Evolutionary conservation across 2,329 filamentous ascomycete species (phyloP).

Genomic region (Botrytis fragariae): DNA sequence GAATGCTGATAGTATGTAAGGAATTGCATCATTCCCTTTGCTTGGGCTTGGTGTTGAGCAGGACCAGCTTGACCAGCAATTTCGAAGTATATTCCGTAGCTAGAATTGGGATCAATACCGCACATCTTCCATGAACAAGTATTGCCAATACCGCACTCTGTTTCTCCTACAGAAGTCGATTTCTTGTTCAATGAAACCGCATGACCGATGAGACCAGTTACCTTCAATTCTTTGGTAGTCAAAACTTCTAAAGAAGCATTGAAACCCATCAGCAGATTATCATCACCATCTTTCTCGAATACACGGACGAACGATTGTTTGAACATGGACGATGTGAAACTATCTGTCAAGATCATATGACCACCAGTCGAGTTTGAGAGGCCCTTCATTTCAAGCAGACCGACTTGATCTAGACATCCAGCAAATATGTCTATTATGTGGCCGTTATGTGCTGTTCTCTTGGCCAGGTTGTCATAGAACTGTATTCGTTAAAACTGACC

Average conservation of each 20-base stretch:
- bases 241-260: conserved; percentile 94
- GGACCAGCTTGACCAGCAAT: conserved; percentile 92
- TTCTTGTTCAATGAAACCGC: conserved; percentile 98
- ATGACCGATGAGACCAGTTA: conserved; percentile 94
- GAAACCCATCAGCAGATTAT: conserved; percentile 96
- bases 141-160: conserved; percentile 96
- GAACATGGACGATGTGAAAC: conserved; percentile 98
- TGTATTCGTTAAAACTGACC: conserved; percentile 40
- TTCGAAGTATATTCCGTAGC: conserved; percentile 96
- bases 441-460: conserved; percentile 91
- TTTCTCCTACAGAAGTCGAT: conserved; percentile 93
- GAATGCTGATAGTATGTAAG: conserved; percentile 98
- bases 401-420: conserved; percentile 95
- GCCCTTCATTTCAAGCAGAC: conserved; percentile 96
- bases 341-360: conserved; percentile 97
- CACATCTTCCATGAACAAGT: conserved; percentile 99
- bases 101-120: conserved; percentile 88
- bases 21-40: conserved; percentile 97
- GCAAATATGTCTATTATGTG: conserved; percentile 98
- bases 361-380: conserved; percentile 94
- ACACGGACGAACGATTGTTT: conserved; percentile 97
- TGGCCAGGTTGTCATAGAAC: conserved; percentile 94
- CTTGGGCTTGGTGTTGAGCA: conserved; percentile 76
- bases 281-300: conserved; percentile 94
- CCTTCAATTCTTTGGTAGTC: conserved; percentile 97